These are phyloP conservation scores for Mucor circinelloides DNA, from an alignment of 371 early-diverging fungal genomes.

Conservation along the genomic window DNA sequence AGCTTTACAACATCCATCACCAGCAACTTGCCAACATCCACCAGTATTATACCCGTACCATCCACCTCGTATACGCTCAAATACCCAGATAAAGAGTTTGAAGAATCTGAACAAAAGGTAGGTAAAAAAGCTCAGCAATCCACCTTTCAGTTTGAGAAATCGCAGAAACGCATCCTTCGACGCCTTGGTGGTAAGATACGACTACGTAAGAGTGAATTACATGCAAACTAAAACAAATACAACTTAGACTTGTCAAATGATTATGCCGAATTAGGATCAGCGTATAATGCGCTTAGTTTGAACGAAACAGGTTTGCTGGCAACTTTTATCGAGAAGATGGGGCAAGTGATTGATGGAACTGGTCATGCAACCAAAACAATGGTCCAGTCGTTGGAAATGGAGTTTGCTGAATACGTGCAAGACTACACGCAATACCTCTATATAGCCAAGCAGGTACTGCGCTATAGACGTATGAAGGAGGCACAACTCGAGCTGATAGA, in stretches of 20 bases:
- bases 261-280: constrained; percentile 83
- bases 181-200: constrained; percentile 54
- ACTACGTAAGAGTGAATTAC: background rate
- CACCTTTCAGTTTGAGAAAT: constrained; percentile 59
- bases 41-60: constrained; percentile 42
- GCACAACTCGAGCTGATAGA: constrained; percentile 78
- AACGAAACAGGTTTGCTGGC: constrained; percentile 69
- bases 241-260: constrained; percentile 58
- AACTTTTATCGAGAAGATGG: constrained; percentile 78
- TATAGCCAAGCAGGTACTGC: constrained; percentile 76
- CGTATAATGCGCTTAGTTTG: constrained; percentile 87
- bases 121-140: constrained; percentile 62
- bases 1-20: constrained; percentile 18
- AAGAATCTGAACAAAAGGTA: constrained; percentile 68
- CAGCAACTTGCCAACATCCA: background rate
- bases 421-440: constrained; percentile 84
- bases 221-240: background rate
- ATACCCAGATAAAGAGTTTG: constrained; percentile 70
- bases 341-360: constrained; percentile 82
- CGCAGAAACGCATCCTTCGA: constrained; percentile 59
- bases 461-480: constrained; percentile 80
- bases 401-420: constrained; percentile 78
- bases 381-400: constrained; percentile 65
- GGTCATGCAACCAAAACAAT: constrained; percentile 69
- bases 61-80: constrained; percentile 49